A percentile compares a stretch with the other conserved stretches of the same genome.
phyloP scores from a whole-genome alignment of 2,329 filamentous ascomycete species.

The Ceratocystis diversiconidia region DNA sequence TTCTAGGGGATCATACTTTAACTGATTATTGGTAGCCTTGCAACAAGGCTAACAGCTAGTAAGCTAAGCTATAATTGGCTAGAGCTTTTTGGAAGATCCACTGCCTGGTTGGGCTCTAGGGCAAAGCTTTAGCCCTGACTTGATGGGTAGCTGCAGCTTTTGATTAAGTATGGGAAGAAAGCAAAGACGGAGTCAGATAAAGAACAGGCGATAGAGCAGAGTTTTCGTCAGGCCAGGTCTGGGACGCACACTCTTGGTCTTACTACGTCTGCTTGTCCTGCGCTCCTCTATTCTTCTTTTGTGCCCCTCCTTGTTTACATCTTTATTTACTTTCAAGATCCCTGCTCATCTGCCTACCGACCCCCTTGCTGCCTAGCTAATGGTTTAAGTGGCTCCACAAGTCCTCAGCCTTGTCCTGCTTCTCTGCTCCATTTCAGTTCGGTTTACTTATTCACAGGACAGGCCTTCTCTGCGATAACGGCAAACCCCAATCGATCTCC shows the following conservation, averaged over 20 bases:
- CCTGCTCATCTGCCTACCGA: not conserved
- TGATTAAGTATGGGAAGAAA: not conserved
- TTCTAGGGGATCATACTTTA: not conserved
- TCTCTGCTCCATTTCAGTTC: no score
- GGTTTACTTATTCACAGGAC: no score
- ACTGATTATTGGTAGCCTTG: not conserved
- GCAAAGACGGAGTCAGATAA: not conserved
- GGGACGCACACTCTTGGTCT: no score
- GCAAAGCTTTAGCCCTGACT: not conserved
- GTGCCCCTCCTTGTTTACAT: not conserved
- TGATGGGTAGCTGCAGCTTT: not conserved
- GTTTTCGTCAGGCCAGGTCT: no score
- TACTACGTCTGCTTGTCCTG: no score
- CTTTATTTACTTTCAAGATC: not conserved
- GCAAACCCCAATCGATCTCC: no score
- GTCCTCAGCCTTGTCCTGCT: no score
- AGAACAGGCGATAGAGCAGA: not conserved
- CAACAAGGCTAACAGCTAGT: not conserved
- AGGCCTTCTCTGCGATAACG: no score
- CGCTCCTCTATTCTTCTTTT: not conserved
- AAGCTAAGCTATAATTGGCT: not conserved
- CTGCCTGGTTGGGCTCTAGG: not conserved
- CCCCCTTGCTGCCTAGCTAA: not conserved
- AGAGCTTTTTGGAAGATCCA: not conserved
- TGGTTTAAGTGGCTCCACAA: no score